Evolutionary conservation across 2,329 filamentous ascomycete species (phyloP), one percentile per base, ranked within the genome.

Genomic region (Trematosphaeria pertusa): DNA sequence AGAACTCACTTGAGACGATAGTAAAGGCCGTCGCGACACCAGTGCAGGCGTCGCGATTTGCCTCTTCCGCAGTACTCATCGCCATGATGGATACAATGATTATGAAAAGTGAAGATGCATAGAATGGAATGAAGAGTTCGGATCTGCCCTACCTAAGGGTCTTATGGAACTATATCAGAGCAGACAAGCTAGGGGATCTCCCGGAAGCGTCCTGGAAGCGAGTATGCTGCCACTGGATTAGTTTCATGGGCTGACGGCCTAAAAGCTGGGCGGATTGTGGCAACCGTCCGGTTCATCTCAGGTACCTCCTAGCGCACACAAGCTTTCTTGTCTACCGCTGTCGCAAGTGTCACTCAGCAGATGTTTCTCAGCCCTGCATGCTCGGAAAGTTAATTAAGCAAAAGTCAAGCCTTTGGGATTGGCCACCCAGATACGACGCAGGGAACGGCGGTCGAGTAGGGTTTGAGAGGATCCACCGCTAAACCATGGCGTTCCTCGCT

Each of bases 21-120:
- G 62, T 67, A 10, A 65, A 56, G 3, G 52, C 52, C 3, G 53
- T 58, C 9, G 61, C 49, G 17, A 62, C 52, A 14, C 56, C 59
- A 18, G 56, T 50, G 32, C 58, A 62, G 18, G 43, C 20, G 38
- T 59, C 50, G 26, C 58, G 62, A 14, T 42, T 28, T 9, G 34
- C 30, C n/a, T 35, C 15, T 9, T 26, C 44, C 19, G n/a, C 8
- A 34, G 28, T 37, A 5, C 11, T 19, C 15, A 30, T 26, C 22
- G 22, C 24, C 37, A 40, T 40, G 15, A 28, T 8, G 24, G 24
- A 28, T 28, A 28, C 24, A 8, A 28, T 28, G 7, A 28, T 28
- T 28, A 28, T 12, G 24, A 15, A 39, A 39, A 39, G 24, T 39
- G 18, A 14, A 26, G 30, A 22, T 17, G 24, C 28, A 34, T 12